These are phyloP conservation scores for Verticillium dahliae DNA, from an alignment of 2,329 filamentous ascomycete genomes.

Conservation along the genomic window DNA sequence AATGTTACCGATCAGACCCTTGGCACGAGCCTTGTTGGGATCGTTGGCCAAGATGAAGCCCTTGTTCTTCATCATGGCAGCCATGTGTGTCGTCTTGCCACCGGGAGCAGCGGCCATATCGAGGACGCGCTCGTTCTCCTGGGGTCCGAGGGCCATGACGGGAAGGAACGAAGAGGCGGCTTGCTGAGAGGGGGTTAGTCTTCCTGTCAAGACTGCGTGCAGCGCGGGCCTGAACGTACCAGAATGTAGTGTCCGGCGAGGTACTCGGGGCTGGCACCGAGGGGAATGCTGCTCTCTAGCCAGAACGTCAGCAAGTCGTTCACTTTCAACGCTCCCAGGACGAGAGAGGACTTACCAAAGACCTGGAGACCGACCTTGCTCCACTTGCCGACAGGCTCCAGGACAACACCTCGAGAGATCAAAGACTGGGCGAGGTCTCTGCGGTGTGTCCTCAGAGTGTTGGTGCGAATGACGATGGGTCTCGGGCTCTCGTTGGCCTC, in stretches of 20 bases:
- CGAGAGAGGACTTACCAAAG: slow-evolving; percentile 47
- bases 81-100: slow-evolving; percentile 93
- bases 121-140: slow-evolving; percentile 78
- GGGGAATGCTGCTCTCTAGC: slow-evolving; percentile 62
- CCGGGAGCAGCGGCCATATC: slow-evolving; percentile 93
- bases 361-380: slow-evolving; percentile 95
- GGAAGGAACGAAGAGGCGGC: slow-evolving; percentile 94
- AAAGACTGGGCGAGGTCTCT: slow-evolving; percentile 83
- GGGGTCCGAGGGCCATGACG: slow-evolving; percentile 93
- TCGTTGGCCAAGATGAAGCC: slow-evolving; percentile 96
- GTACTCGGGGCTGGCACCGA: slow-evolving; percentile 96
- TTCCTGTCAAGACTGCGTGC: not conserved
- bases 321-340: not conserved
- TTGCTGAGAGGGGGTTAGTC: slow-evolving; percentile 37
- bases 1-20: slow-evolving; percentile 96
- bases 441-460: slow-evolving; percentile 75
- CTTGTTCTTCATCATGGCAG: slow-evolving; percentile 97
- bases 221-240: not conserved
- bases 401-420: slow-evolving; percentile 91
- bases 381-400: slow-evolving; percentile 98
- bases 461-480: slow-evolving; percentile 92
- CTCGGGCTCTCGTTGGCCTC: slow-evolving; percentile 95
- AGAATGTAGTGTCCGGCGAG: slow-evolving; percentile 96
- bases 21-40: slow-evolving; percentile 85
- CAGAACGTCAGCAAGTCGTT: not conserved